These are phyloP conservation scores for Azolla pinnata DNA, from an alignment of 75 land plant genomes.

Conservation along the genomic window DNA sequence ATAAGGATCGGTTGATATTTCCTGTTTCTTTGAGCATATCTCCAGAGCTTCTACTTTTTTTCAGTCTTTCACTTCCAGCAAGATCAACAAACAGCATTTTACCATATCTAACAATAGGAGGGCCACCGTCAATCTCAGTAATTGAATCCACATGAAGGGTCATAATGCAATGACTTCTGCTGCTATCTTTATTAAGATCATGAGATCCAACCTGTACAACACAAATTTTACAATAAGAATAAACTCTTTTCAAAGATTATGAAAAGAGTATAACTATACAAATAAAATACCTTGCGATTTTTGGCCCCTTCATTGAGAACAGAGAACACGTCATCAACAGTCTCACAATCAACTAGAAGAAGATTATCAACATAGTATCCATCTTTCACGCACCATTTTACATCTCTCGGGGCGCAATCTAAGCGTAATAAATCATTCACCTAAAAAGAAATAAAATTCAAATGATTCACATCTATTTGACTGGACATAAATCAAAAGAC, in stretches of 20 bases:
- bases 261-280: conserved; percentile 1
- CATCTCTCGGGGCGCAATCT: conserved; percentile 31
- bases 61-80: conserved; percentile 36
- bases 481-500: too few species aligned
- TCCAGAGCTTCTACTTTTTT: conserved; percentile 35
- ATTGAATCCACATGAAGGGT: conserved; percentile 31
- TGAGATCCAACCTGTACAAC: conserved; percentile 31
- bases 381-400: conserved; percentile 25
- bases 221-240: neutral
- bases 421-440: conserved; percentile 29
- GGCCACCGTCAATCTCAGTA: conserved; percentile 9
- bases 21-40: conserved; percentile 38
- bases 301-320: conserved; percentile 29
- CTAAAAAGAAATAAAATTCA: conserved; percentile 7
- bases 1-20: conserved; percentile 32
- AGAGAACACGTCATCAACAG: conserved; percentile 29
- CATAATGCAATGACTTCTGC: conserved; percentile 38
- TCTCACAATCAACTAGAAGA: conserved; percentile 31
- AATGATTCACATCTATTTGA: too few species aligned
- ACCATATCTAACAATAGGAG: conserved; percentile 21
- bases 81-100: conserved; percentile 33
- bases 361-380: conserved; percentile 31
- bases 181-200: conserved; percentile 33
- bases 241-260: neutral
- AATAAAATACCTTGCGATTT: conserved; percentile 25